Base-by-base conservation (phyloP, 345 rosid genomes). In the Aegle marmelos region DNA sequence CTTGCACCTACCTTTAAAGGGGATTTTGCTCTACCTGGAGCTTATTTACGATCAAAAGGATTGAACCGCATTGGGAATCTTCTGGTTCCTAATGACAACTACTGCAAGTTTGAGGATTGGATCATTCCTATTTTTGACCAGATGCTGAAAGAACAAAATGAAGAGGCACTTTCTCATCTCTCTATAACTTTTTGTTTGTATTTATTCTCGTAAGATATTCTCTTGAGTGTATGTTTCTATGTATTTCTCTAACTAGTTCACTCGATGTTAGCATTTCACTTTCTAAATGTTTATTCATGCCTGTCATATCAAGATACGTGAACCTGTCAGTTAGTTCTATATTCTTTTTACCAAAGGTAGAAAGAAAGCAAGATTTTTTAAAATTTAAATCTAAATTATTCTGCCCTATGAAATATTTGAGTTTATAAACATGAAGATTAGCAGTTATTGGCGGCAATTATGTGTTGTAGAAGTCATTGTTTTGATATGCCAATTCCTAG, bases 101-200 rank as follows among this genome's bases (percentile, higher is more conserved):
- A 96, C 80, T 94, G 98, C 88, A 96, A 96, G 85, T 92, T 96
- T 85, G 97, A 94, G 90, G 97, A 91, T 82, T 96, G 99, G 99
- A 89, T 96, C 68, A 84, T 92, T 79, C 99, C 98, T 1, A 89
- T 94, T 81, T 92, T 92, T 76, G 95, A 96, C 70, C 87, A 89
- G 81, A 94, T 96, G 98, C 79, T 92, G 89, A 90, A 91, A 85
- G 99, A 96, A 82, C 99, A 96, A 76, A 80, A 33, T 57, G 92
- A 94, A 90, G 89, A 94, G 95, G 99, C 94, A 68, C 45, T 53
- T 70, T 19, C 14, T 11, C 6, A 65, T 77, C 33, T 67, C 28
- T 75, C 53, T 64, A 10, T 34, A 27, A 45, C 6, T 21, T 57
- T 31, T 45, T 83, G 36, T 11, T 3, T 30, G 37, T 59, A 2